Percentiles rank a stretch among this genome's conserved stretches.
These are phyloP conservation scores for Colletotrichum musae DNA, from an alignment of 2,329 filamentous ascomycete genomes.

Conservation along the genomic window DNA sequence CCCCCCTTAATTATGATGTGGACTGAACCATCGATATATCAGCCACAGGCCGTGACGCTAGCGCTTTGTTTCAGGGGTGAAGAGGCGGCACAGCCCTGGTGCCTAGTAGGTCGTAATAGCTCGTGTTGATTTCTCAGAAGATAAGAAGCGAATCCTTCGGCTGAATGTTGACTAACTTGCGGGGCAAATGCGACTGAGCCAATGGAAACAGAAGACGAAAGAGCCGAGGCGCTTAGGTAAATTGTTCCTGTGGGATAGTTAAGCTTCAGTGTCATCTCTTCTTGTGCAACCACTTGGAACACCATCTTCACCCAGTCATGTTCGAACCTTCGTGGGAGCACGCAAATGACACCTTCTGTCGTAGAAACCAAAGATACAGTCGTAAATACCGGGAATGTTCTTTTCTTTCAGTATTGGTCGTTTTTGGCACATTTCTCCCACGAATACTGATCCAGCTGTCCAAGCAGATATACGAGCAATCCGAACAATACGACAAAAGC, in stretches of 20 bases:
- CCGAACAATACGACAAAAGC: no score
- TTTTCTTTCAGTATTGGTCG: no score
- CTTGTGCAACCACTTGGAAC: no score
- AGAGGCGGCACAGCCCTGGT: slow-evolving; percentile 1
- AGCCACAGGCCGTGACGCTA: background rate
- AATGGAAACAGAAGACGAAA: slow-evolving; percentile 3
- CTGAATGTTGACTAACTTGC: background rate
- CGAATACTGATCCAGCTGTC: no score
- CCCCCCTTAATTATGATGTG: slow-evolving; percentile 15
- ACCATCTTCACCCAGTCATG: no score
- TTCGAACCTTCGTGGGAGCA: no score
- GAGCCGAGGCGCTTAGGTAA: background rate
- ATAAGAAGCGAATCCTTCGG: slow-evolving; percentile 8
- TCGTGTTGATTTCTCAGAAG: no score
- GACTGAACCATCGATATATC: background rate
- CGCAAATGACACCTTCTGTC: no score
- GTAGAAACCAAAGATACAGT: no score
- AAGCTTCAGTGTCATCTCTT: slow-evolving; percentile 1
- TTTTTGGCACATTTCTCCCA: no score
- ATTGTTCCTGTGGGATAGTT: background rate
- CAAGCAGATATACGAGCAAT: no score
- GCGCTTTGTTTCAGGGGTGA: background rate
- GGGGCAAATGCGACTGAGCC: slow-evolving; percentile 27
- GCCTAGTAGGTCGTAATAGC: background rate
- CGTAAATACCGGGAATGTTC: no score